Evolutionary conservation across 2,329 filamentous ascomycete species (phyloP), one percentile per base, ranked within the genome.

Genomic region (Pezicula carpinea): DNA sequence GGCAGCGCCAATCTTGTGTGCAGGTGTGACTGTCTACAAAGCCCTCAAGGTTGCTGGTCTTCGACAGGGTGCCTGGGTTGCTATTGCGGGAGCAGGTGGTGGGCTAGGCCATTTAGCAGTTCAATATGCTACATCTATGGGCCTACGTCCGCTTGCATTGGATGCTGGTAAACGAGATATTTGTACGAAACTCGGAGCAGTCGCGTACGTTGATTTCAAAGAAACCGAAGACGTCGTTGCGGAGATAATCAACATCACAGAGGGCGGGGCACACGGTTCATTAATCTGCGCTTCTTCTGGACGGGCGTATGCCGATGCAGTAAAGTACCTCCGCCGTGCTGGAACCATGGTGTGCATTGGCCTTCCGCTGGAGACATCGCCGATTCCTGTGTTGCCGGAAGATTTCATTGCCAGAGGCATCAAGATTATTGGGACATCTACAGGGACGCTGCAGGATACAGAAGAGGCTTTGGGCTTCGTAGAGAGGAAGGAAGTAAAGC

Each of bases 1-100:
- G n/a, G 82, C 82, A 0, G 82, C 82, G 1, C 82, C 80, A 1
- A 73, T 85, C 66, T 73, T 83, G 49, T 85, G 81, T 60, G 80
- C 79, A 13, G 82, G 81, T 17, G 71, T 84, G 11, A 85, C 81
- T 0, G 76, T 79, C 11, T 84, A 83, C 64, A 65, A 74, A 0
- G 81, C 79, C 4, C 69, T 85, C 14, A 74, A 76, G 44, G 81
- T 82, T 54, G 73, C 72, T 48, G 69, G 71, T 21, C 77, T 77
- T 3, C 67, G 72, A 15, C 21, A 19, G n/a, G 42, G 42, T 6
- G 13, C 35, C 18, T 47, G 45, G 45, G 39, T 85, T 2, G 75
- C 80, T 0, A 74, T 85, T 36, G 66, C 72, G 23, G 74, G 76
- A 19, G 77, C 77, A 0, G 79, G 79, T 22, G 79, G 79, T 42